Base-by-base conservation (phyloP, 805 yeast genomes). In the Wickerhamiella parazyma region DNA sequence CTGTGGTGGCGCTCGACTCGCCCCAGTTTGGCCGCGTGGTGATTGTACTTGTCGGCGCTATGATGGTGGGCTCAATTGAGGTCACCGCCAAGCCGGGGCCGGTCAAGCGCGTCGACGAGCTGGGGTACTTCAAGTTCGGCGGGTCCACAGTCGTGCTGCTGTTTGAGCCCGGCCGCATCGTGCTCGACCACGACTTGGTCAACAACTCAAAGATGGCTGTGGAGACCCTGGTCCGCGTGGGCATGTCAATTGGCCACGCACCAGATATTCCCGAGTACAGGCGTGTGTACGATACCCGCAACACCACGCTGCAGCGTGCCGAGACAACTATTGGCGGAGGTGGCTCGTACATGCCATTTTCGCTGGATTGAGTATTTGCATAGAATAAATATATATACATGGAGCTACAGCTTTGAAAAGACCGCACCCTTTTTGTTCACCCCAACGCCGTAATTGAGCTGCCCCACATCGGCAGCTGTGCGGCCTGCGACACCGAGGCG, bases 61-160 rank as follows among this genome's bases (percentile, higher is more conserved):
- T 91, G 97, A 86, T 89, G 96, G 98, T 89, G 2, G 97, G 97
- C 0, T 80, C 94, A 1, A 86, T 80, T 2, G 71, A 85, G 0
- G 59, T 89, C 22, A 78, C 89, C 0, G 78, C 76, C 12, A 57
- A 70, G 42, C 72, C 70, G 37, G 85, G 84, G 2, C 75, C 75
- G 36, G 68, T 89, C 3, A 53, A 62, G 7, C 68, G 87, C 37
- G 82, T 91, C 3, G 87, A 82, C 35, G 97, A 89, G 54, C 61
- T 89, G 21, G 98, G 98, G 0, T 89, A 84, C 57, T 89, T 89
- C 70, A 84, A 87, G 57, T 89, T 89, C 64, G 98, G 98, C 11
- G 98, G 98, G 0, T 82, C 94, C 0, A 91, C 98, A 0, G 70
- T 85, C 6, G 63, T 89, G 3, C 59, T 81, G 1, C 57, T 91